Evolutionary conservation across 176 grass and related monocot genomes (phyloP).

Genomic region (Paspalum vaginatum): DNA sequence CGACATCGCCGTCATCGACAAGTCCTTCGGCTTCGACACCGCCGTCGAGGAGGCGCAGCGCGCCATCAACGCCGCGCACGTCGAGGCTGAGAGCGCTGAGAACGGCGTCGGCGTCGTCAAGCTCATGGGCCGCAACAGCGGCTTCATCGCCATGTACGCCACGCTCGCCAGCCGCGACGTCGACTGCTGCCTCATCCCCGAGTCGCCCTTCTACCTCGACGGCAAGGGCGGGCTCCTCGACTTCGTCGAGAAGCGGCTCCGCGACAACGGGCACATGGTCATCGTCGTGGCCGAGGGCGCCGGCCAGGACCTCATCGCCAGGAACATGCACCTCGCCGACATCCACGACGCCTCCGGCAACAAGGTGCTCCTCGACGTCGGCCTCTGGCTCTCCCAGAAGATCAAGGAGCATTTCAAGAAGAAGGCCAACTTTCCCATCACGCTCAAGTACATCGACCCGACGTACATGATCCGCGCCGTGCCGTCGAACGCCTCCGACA

Average conservation of each 20-base stretch:
- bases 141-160: slow-evolving; percentile 92
- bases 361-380: slow-evolving; percentile 77
- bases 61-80: slow-evolving; percentile 87
- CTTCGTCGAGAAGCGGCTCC: slow-evolving; percentile 71
- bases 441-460: slow-evolving; percentile 90
- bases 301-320: slow-evolving; percentile 80
- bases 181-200: slow-evolving; percentile 90
- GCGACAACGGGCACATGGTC: slow-evolving; percentile 90
- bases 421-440: slow-evolving; percentile 54
- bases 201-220: slow-evolving; percentile 82
- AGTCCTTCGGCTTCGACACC: slow-evolving; percentile 89
- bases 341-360: slow-evolving; percentile 84
- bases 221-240: slow-evolving; percentile 76
- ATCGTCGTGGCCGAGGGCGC: slow-evolving; percentile 93
- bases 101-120: slow-evolving; percentile 89
- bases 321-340: slow-evolving; percentile 54
- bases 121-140: slow-evolving; percentile 91
- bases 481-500: slow-evolving; percentile 83
- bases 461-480: slow-evolving; percentile 94
- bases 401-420: slow-evolving; percentile 87
- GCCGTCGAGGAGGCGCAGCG: slow-evolving; percentile 93
- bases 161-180: slow-evolving; percentile 96
- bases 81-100: slow-evolving; percentile 82
- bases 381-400: slow-evolving; percentile 80
- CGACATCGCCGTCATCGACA: slow-evolving; percentile 86